Evolutionary conservation across 2,329 filamentous ascomycete species (phyloP).

Genomic region (Clarireedia homoeocarpa): DNA sequence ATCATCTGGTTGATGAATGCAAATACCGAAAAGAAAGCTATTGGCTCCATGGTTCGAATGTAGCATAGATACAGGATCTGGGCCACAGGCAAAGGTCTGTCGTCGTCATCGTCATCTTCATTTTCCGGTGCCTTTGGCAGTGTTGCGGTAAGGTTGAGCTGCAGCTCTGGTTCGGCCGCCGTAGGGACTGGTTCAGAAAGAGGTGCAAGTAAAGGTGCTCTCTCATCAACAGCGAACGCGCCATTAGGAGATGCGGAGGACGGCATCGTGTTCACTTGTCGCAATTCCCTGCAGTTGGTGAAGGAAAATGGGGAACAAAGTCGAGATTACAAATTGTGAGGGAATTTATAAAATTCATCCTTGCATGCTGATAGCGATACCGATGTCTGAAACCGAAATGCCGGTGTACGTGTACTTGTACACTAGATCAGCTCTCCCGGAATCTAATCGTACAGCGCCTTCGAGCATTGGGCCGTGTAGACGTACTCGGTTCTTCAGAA

Average conservation of each 20-base stretch:
- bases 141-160: not conserved
- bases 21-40: slow-evolving; percentile 79
- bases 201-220: not conserved
- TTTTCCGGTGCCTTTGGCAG: not conserved
- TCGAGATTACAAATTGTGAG: no score
- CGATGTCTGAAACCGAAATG: no score
- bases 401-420: no score
- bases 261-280: not conserved
- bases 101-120: slow-evolving; percentile 19
- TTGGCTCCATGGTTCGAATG: slow-evolving; percentile 63
- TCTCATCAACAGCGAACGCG: not conserved
- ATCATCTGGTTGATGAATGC: slow-evolving; percentile 77
- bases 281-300: no score
- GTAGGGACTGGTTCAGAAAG: not conserved
- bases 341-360: no score
- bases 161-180: not conserved
- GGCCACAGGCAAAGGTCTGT: slow-evolving; percentile 46
- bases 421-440: no score
- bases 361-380: no score
- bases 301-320: no score
- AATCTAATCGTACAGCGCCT: no score
- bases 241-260: not conserved
- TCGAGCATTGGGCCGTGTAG: no score
- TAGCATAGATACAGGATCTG: slow-evolving; percentile 70
- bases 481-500: no score